These are phyloP conservation scores for Coemansia javaensis DNA, from an alignment of 192 early-diverging fungal species.

Conservation along the genomic window DNA sequence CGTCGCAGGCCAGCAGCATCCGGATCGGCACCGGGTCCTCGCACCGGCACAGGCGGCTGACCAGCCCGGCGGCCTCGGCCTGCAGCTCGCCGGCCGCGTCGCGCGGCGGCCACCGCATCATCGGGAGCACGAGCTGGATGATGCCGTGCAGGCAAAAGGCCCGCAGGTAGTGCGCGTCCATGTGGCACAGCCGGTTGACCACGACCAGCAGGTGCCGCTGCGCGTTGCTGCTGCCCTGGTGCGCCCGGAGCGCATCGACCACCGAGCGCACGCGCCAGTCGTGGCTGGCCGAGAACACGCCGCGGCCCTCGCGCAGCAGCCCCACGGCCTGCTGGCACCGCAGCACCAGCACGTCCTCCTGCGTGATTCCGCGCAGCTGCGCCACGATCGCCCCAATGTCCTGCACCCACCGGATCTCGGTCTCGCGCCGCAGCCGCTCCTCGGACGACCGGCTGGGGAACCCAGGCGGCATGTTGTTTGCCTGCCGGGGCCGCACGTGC, in stretches of 20 bases:
- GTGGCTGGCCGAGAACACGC: slow-evolving; percentile 40
- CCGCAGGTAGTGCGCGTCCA: slow-evolving; percentile 32
- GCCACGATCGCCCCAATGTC: slow-evolving; percentile 35
- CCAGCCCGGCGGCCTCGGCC: slow-evolving; percentile 33
- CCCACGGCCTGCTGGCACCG: slow-evolving; percentile 39
- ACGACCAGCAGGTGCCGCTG: slow-evolving; percentile 34
- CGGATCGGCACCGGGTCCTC: slow-evolving; percentile 35
- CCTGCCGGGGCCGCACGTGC: slow-evolving; percentile 6
- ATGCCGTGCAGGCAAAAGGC: slow-evolving; percentile 44
- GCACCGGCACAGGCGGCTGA: slow-evolving; percentile 30
- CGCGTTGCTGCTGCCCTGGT: slow-evolving; percentile 19
- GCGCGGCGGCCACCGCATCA: slow-evolving; percentile 7
- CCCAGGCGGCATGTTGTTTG: slow-evolving; percentile 24
- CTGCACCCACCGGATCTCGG: slow-evolving; percentile 46
- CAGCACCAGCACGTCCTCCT: slow-evolving; percentile 32
- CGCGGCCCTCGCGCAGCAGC: slow-evolving; percentile 41
- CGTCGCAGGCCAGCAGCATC: slow-evolving; percentile 47
- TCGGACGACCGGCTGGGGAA: slow-evolving; percentile 40
- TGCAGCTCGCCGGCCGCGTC: slow-evolving; percentile 15
- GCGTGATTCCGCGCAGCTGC: slow-evolving; percentile 19
- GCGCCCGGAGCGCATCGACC: slow-evolving; percentile 37
- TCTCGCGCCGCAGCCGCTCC: slow-evolving; percentile 47
- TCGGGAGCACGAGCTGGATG: slow-evolving; percentile 30
- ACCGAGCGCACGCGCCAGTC: slow-evolving; percentile 47
- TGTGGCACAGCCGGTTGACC: slow-evolving; percentile 42